phyloP scores from a whole-genome alignment of 306 rosid species.

The Chamaecrista fasciculata region DNA sequence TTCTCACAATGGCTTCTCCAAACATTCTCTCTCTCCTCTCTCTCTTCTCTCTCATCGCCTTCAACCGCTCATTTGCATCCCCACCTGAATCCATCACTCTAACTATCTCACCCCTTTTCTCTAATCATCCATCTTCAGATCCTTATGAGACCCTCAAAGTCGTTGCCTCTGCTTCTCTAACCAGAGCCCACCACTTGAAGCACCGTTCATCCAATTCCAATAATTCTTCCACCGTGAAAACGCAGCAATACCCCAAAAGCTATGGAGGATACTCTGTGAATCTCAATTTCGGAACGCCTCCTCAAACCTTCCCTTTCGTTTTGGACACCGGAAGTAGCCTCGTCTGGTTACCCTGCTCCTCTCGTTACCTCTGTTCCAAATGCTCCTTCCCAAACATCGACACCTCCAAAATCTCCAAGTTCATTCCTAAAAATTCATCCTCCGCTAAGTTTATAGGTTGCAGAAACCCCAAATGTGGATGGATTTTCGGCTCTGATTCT shows the following conservation, averaged over 20 bases:
- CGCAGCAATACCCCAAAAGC: slow-evolving; percentile 50
- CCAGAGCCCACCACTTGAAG: slow-evolving; percentile 77
- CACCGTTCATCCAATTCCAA: slow-evolving; percentile 19
- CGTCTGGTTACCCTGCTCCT: slow-evolving; percentile 86
- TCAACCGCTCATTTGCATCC: slow-evolving; percentile 31
- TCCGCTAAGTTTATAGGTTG: slow-evolving; percentile 65
- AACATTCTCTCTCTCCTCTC: slow-evolving; percentile 28
- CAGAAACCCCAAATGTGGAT: slow-evolving; percentile 63
- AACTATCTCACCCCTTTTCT: slow-evolving; percentile 42
- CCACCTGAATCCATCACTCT: slow-evolving; percentile 40
- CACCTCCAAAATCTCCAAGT: slow-evolving; percentile 44
- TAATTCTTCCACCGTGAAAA: slow-evolving; percentile 17
- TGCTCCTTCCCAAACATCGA: slow-evolving; percentile 65
- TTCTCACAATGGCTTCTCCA: slow-evolving; percentile 24
- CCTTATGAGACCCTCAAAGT: slow-evolving; percentile 45
- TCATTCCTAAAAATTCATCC: slow-evolving; percentile 65
- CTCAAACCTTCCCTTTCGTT: slow-evolving; percentile 55
- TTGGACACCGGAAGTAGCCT: slow-evolving; percentile 91
- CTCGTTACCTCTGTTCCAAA: slow-evolving; percentile 62
- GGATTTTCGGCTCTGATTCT: slow-evolving; percentile 46
- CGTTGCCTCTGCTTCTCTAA: slow-evolving; percentile 54
- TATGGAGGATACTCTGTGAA: slow-evolving; percentile 76
- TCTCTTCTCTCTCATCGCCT: slow-evolving; percentile 29
- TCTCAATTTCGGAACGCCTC: slow-evolving; percentile 75
- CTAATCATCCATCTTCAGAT: slow-evolving; percentile 44